Evolutionary conservation across 148 eudicot species (phyloP), one percentile per base, ranked within the genome.

Genomic region (Euryodendron excelsum): DNA sequence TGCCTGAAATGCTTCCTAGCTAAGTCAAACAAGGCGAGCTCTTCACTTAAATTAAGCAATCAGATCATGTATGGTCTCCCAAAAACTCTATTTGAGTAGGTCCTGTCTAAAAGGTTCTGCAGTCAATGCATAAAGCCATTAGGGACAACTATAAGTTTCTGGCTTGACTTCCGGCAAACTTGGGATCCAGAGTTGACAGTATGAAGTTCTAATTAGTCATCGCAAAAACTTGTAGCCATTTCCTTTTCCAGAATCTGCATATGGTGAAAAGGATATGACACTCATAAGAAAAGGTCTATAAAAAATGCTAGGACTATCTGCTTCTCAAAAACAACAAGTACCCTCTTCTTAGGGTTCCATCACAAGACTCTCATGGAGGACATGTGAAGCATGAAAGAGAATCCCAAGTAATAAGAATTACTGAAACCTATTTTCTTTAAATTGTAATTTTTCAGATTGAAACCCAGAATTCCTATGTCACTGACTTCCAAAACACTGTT

Each of bases 51-150:
- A 10, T 53, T 37, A 34, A 14, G 71, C 28, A 31, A 48, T 55
- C 60, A 28, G 52, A 67, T 77, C 48, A 52, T 55, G 68, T 20
- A 79, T 45, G 31, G 3, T 73, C 61, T 50, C 56, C 56, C 28
- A 69, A 34, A 25, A 47, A 44, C 1, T 61, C 64, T 64, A 47
- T 56, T 41, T 15, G 27, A 44, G 41, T 17, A 39, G 30, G 59
- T 53, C 36, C 39, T 63, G 33, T 28, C 56, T 50, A 34, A 30
- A 61, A 71, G 41, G 21, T 9, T 41, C 47, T 64, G 55, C 5
- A 53, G 55, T 55, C 30, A 30, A 3, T n/a, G 37, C 30, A 64
- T 23, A 64, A 78, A 21, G 27, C 30, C 68, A 44, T 30, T 2
- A 0, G 66, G 34, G 11, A 53, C 2, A 45, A 21, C 23, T 12